A percentile compares a stretch with the other conserved stretches of the same genome.
Conservation (phyloP, 2,329 filamentous ascomycete species). For the Harringtonia aguacate region DNA sequence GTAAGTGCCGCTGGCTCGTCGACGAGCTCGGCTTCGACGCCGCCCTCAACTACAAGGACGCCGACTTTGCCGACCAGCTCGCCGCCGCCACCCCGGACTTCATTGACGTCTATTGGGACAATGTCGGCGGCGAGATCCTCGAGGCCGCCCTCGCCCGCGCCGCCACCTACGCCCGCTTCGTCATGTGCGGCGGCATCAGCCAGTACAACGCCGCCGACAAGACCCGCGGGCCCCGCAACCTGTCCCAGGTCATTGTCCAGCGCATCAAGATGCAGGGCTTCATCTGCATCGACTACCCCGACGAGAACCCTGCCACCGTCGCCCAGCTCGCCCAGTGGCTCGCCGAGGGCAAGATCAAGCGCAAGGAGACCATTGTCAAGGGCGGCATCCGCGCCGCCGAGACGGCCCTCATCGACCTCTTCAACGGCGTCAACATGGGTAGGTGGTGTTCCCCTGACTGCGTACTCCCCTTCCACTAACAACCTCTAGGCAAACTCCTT, state of each 20-base stretch:
- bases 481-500: conserved; percentile 13
- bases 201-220: conserved; percentile 51
- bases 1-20: conserved; percentile 52
- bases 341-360: conserved; percentile 60
- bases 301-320: conserved; percentile 45
- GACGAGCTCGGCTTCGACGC: conserved; percentile 56
- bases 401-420: conserved; percentile 51
- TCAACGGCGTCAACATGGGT: conserved; percentile 60
- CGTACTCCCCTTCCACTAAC: not conserved
- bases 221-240: conserved; percentile 40
- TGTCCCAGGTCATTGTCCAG: conserved; percentile 19
- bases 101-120: conserved; percentile 66
- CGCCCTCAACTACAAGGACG: conserved; percentile 59
- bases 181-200: conserved; percentile 61
- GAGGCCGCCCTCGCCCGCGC: conserved; percentile 55
- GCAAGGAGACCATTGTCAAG: conserved; percentile 58
- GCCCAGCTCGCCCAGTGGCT: conserved; percentile 57
- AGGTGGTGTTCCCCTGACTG: not conserved
- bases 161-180: conserved; percentile 51
- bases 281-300: conserved; percentile 56
- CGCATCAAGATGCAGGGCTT: conserved; percentile 58
- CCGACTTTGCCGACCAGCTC: conserved; percentile 49
- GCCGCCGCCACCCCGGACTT: conserved; percentile 41
- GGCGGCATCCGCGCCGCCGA: conserved; percentile 58
- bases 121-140: conserved; percentile 59